phyloP scores from a whole-genome alignment of 2,329 filamentous ascomycete genomes.

The Sordariomycetes sp. region DNA sequence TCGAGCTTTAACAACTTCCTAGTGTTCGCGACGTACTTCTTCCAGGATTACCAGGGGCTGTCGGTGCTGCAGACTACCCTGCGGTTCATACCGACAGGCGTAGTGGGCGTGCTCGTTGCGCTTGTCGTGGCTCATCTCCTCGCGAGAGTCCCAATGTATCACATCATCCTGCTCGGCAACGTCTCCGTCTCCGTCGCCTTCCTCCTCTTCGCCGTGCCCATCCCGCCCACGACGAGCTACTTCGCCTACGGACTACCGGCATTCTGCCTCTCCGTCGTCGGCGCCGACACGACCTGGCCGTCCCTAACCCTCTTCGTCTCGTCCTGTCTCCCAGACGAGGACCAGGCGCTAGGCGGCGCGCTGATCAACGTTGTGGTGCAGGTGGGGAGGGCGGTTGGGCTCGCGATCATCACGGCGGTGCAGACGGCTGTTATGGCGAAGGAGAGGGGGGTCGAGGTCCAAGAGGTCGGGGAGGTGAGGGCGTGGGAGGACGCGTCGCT shows the following conservation, averaged over 20 bases:
- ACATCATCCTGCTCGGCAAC: constrained; percentile 45
- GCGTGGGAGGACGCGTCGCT: constrained; percentile 32
- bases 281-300: constrained; percentile 55
- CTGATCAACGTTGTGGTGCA: constrained; percentile 55
- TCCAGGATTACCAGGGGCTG: constrained; percentile 51
- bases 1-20: constrained; percentile 55
- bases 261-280: constrained; percentile 52
- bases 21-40: constrained; percentile 57
- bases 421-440: constrained; percentile 48
- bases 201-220: constrained; percentile 50
- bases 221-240: constrained; percentile 46
- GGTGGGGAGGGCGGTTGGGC: constrained; percentile 49
- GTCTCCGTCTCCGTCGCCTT: constrained; percentile 38
- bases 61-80: constrained; percentile 52
- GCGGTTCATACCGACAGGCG: constrained; percentile 54
- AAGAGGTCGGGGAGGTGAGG: constrained; percentile 25
- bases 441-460: constrained; percentile 26
- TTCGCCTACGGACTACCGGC: constrained; percentile 55
- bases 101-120: constrained; percentile 43
- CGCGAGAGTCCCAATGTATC: constrained; percentile 40
- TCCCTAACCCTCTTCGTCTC: constrained; percentile 54
- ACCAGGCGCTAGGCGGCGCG: constrained; percentile 56
- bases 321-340: constrained; percentile 43
- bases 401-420: constrained; percentile 51
- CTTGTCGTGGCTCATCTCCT: constrained; percentile 42